phyloP scores from a whole-genome alignment of 177 flowering plant genomes.

The Viscum album region DNA sequence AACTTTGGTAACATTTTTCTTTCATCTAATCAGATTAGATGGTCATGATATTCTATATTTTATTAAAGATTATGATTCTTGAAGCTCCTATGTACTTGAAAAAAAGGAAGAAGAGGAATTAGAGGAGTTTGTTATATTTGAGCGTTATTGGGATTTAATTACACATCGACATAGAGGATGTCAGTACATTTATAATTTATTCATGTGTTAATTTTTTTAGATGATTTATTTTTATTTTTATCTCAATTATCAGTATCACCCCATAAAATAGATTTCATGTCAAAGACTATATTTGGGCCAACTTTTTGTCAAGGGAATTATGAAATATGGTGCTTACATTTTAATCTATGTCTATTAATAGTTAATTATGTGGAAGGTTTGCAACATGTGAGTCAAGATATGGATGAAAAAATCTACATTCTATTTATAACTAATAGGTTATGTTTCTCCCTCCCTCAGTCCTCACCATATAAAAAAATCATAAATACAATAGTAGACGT shows the following conservation, averaged over 20 bases:
- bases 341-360: conserved; percentile 32
- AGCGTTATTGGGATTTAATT: conserved; percentile 99
- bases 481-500: too few species aligned
- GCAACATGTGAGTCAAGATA: conserved; percentile 70
- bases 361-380: conserved; percentile 93
- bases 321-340: conserved; percentile 19
- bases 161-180: conserved; percentile 99
- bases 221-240: neutral
- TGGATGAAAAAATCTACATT: conserved; percentile 63
- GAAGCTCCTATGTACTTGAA: conserved; percentile 37
- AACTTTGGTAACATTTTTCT: neutral
- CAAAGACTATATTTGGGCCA: neutral
- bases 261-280: conserved; percentile 9
- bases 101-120: conserved; percentile 92
- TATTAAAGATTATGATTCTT: conserved; percentile 58
- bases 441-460: too few species aligned
- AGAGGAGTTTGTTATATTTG: conserved; percentile 99
- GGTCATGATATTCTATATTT: conserved; percentile 97
- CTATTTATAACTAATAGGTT: conserved; percentile 58
- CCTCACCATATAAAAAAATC: too few species aligned
- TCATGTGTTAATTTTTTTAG: conserved; percentile 12
- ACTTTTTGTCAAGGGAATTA: neutral
- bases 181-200: conserved; percentile 79
- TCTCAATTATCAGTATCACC: conserved; percentile 6
- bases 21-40: conserved; percentile 56